Conservation (phyloP, 1,139 yeast genomes). For the Kluyveromyces sp. region DNA sequence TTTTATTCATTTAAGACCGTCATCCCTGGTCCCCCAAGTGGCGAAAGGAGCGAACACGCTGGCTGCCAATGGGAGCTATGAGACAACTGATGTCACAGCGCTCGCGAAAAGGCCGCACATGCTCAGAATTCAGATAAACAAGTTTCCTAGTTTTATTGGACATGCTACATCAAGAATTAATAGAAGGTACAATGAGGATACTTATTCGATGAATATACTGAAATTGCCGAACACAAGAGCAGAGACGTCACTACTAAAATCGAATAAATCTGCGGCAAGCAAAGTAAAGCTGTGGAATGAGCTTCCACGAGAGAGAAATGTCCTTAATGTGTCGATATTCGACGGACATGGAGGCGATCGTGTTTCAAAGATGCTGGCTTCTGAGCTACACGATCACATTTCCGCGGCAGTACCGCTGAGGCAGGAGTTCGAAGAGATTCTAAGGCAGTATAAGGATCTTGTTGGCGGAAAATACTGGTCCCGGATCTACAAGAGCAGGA, state of each 20-base stretch:
- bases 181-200: conserved; percentile 75
- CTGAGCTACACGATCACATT: conserved; percentile 48
- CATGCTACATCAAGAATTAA: conserved; percentile 72
- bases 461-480: conserved; percentile 84
- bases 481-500: conserved; percentile 54
- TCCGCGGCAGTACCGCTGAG: conserved; percentile 38
- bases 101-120: conserved; percentile 9
- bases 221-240: conserved; percentile 34
- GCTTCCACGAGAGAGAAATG: conserved; percentile 23
- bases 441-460: conserved; percentile 44
- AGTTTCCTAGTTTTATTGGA: conserved; percentile 45
- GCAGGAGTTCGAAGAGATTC: conserved; percentile 34
- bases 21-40: conserved; percentile 12
- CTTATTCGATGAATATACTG: conserved; percentile 39
- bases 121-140: conserved; percentile 22
- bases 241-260: conserved; percentile 22
- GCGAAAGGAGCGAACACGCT: neutral
- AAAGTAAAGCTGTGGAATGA: conserved; percentile 15
- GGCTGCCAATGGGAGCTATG: neutral
- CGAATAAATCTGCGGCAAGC: conserved; percentile 17
- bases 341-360: conserved; percentile 94
- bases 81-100: conserved; percentile 1
- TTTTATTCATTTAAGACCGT: conserved; percentile 22
- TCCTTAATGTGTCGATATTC: conserved; percentile 66
- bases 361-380: conserved; percentile 55